Conservation (phyloP, 192 early-diverging fungal genomes). For the Rhizophlyctis rosea region DNA sequence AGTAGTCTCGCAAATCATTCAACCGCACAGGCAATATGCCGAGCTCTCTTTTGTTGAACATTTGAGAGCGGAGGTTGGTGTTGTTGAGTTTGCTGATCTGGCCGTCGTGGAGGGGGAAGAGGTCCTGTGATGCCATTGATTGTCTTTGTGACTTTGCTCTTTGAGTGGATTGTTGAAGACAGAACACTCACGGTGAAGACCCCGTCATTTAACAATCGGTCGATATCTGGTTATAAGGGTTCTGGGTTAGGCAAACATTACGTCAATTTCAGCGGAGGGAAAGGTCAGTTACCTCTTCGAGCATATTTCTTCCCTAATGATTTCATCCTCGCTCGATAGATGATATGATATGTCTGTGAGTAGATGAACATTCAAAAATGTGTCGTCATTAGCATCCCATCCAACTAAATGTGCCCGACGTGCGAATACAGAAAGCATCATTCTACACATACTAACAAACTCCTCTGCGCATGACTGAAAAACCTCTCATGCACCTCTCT, state of each 20-base stretch:
- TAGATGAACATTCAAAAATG: too few relatives aligned
- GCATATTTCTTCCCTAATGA: constrained; percentile 3
- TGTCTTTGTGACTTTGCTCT: too few relatives aligned
- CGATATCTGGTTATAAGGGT: constrained; percentile 29
- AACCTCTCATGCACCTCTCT: constrained; percentile 26
- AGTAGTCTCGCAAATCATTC: constrained; percentile 45
- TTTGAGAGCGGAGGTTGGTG: constrained; percentile 7
- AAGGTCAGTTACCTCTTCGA: constrained; percentile 10
- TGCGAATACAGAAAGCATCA: too few relatives aligned
- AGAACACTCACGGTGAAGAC: constrained; percentile 23
- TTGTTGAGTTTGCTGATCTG: constrained; percentile 33
- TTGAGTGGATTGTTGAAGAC: neutral
- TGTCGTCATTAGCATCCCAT: neutral
- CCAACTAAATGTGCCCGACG: too few relatives aligned
- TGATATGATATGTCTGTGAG: constrained; percentile 16
- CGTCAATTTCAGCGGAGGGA: too few relatives aligned
- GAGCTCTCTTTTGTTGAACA: neutral
- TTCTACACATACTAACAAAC: constrained; percentile 28
- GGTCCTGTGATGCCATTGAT: constrained; percentile 9
- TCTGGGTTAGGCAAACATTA: too few relatives aligned
- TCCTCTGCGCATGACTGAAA: constrained; percentile 29
- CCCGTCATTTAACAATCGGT: constrained; percentile 37
- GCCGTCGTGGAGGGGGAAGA: constrained; percentile 61
- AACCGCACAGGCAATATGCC: constrained; percentile 15
- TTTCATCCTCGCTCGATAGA: constrained; percentile 10